Base-by-base conservation (phyloP, 805 yeast genomes). In the Saturnispora gosingensis region DNA sequence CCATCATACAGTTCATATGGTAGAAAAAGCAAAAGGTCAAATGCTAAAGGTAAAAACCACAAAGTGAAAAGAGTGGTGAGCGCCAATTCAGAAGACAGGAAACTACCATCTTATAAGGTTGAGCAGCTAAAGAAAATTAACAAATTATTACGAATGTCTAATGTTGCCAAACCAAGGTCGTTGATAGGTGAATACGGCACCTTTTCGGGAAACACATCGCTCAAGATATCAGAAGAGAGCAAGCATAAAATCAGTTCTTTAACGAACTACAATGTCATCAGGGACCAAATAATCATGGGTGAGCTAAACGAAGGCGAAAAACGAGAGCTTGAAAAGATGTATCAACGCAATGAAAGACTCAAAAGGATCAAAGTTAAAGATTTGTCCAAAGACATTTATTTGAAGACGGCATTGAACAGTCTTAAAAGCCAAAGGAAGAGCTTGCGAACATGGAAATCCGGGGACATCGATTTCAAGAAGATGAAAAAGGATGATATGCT, bases 131-230 rank as follows among this genome's bases (percentile, higher is more conserved):
- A 51, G 35, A 50, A 50, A 9, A 45, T 53, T 18, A 49, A 50
- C n/a, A 34, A 45, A 4, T 49, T 60, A 25, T 43, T 53, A 11
- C 50, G 53, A 5, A 51, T 56, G 52, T 55, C 64, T 5, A 50
- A 50, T 25, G 51, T 47, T 15, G 53, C 58, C 1, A 58, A 50
- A 43, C 63, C 63, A n/a, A 43, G 54, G n/a, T 56, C 54, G 3
- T 42, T 52, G 25, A 40, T 39, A 3, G 46, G 45, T 15, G 53
- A 51, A 28, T 49, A 45, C 35, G 28, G 46, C 10, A 35, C 27
- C 9, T 34, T 28, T 13, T 40, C 39, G 3, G 43, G 43, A 24
- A 18, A 8, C 3, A 24, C 35, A 2, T n/a, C 25, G 22, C 13
- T 34, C 10, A 25, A 13, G 9, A 43, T 20, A 42, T n/a, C 45